Evolutionary conservation across 148 eudicot genomes (phyloP).

Genomic region (Silene latifolia): DNA sequence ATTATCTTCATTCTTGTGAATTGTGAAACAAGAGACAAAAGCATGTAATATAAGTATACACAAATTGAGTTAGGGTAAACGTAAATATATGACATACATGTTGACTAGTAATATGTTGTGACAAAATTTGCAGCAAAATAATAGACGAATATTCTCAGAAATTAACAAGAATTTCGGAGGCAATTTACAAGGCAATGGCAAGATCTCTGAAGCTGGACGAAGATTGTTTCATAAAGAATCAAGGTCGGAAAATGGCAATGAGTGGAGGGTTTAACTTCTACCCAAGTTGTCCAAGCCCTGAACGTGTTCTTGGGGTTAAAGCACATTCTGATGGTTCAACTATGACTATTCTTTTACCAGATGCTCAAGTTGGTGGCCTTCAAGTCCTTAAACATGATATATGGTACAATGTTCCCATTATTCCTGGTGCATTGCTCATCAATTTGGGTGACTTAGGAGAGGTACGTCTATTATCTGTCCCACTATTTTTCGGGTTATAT

Average conservation of each 20-base stretch:
- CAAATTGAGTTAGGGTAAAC: no score
- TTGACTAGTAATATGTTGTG: no score
- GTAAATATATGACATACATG: no score
- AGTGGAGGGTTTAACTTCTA: constrained; percentile 31
- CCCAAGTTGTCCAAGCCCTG: constrained; percentile 40
- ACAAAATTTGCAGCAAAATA: constrained; percentile 18
- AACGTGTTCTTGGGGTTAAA: constrained; percentile 32
- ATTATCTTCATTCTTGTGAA: no score
- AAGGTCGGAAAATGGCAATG: constrained; percentile 18
- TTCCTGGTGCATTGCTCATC: no score
- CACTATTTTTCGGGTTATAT: no score
- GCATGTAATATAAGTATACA: no score
- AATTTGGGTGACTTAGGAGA: no score
- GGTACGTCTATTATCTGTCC: no score
- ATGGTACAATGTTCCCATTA: no score
- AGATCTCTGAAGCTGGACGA: constrained; percentile 30
- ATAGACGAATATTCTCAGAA: constrained; percentile 21
- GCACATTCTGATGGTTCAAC: constrained; percentile 43
- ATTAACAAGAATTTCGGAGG: not conserved
- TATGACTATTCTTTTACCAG: constrained; percentile 24
- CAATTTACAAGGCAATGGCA: constrained; percentile 35
- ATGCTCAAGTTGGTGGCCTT: constrained; percentile 40
- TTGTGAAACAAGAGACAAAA: no score
- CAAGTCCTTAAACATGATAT: constrained; percentile 20
- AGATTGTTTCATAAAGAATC: constrained; percentile 25